These are phyloP conservation scores for Xylaria sp. DNA, from an alignment of 2,329 filamentous ascomycete genomes.

Conservation along the genomic window DNA sequence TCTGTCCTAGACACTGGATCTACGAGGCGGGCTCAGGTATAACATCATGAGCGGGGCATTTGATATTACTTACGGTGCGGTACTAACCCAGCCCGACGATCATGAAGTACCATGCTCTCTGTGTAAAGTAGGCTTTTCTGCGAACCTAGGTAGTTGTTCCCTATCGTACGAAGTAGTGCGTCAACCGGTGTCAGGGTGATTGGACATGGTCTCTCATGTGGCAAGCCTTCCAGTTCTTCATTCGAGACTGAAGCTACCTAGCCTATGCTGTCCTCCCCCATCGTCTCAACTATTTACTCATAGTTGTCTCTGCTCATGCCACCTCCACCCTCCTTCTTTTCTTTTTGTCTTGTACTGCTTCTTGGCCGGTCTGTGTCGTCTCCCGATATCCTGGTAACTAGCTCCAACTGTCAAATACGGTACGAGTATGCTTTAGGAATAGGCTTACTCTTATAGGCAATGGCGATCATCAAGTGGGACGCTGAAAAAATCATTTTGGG, in stretches of 20 bases:
- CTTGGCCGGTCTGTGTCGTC: conserved; percentile 8
- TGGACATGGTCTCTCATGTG: conserved; percentile 1
- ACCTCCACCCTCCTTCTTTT: background rate
- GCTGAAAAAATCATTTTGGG: conserved; percentile 34
- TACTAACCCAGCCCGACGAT: conserved; percentile 11
- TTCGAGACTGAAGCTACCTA: background rate
- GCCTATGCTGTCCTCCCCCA: background rate
- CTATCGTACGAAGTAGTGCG: background rate
- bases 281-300: background rate
- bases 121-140: conserved; percentile 1
- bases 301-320: background rate
- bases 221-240: background rate
- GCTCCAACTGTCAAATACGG: conserved; percentile 3
- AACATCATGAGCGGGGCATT: conserved; percentile 29
- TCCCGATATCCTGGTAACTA: conserved; percentile 18
- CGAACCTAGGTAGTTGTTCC: background rate
- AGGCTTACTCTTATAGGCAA: conserved; percentile 27
- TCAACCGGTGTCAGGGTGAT: conserved; percentile 4
- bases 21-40: conserved; percentile 24
- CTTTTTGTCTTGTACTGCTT: conserved; percentile 10
- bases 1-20: conserved; percentile 15
- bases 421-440: conserved; percentile 9
- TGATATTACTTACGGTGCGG: conserved; percentile 10
- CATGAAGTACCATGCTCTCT: conserved; percentile 7
- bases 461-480: conserved; percentile 30